Conservation (phyloP, 2,329 filamentous ascomycete species). For the Microdochium nivale region DNA sequence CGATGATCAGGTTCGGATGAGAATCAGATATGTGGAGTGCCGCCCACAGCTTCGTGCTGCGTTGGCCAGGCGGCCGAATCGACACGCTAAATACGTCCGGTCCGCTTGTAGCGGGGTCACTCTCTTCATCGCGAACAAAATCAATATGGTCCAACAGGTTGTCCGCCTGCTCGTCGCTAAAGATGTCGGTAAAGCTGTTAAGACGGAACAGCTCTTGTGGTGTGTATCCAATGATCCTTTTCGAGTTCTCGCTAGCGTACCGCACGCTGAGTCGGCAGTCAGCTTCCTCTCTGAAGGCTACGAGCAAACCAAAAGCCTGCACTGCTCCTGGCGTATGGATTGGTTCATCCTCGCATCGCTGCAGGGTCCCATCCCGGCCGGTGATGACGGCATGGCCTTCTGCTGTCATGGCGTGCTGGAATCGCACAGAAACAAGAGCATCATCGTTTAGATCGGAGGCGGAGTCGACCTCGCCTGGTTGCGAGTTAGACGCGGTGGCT, state of each 20-base stretch:
- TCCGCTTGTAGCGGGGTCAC: constrained; percentile 65
- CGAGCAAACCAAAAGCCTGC: constrained; percentile 69
- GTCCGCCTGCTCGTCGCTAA: constrained; percentile 76
- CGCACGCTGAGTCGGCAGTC: constrained; percentile 63
- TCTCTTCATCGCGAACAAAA: constrained; percentile 76
- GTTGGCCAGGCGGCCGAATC: constrained; percentile 48
- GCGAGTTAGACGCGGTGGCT: neutral
- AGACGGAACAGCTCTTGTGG: constrained; percentile 69
- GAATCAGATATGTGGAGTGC: constrained; percentile 68
- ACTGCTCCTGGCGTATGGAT: constrained; percentile 80
- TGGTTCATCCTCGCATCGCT: constrained; percentile 83
- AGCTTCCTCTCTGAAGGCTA: constrained; percentile 63
- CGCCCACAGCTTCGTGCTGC: constrained; percentile 70
- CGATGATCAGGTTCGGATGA: constrained; percentile 66
- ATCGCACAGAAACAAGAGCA: constrained; percentile 58
- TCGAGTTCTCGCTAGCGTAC: constrained; percentile 75
- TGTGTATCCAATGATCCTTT: constrained; percentile 64
- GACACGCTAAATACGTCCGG: constrained; percentile 81
- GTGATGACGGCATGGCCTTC: constrained; percentile 79
- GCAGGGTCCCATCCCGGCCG: constrained; percentile 63
- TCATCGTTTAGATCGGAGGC: constrained; percentile 19
- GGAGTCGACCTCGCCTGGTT: constrained; percentile 1
- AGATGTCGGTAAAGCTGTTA: constrained; percentile 70
- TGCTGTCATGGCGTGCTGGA: constrained; percentile 68
- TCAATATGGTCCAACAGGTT: constrained; percentile 80